Conservation (phyloP, 768 basidiomycete genomes). For the Hypholoma fasciculare region DNA sequence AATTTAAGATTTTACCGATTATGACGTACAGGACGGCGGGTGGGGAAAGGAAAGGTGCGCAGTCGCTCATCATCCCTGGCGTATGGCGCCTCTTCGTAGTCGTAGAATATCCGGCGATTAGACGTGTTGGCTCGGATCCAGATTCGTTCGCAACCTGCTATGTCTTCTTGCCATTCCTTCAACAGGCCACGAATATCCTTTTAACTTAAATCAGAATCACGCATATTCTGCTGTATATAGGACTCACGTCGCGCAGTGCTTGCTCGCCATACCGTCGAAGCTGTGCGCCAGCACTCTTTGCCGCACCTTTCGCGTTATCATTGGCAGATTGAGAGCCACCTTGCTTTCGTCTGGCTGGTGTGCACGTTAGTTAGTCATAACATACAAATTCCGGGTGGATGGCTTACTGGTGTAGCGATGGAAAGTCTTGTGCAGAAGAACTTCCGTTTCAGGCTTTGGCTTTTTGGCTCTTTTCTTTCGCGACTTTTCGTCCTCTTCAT, state of each 20-base stretch:
- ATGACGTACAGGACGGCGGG: conserved; percentile 81
- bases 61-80: conserved; percentile 80
- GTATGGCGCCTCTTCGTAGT: conserved; percentile 81
- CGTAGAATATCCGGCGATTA: conserved; percentile 87
- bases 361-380: conserved; percentile 4
- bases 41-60: conserved; percentile 94
- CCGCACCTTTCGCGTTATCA: conserved; percentile 90
- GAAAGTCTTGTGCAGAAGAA: conserved; percentile 92
- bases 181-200: conserved; percentile 89
- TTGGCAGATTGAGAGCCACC: conserved; percentile 93
- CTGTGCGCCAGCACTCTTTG: conserved; percentile 92
- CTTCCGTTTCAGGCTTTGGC: conserved; percentile 76
- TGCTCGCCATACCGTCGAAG: conserved; percentile 95
- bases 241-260: conserved; percentile 79
- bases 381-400: not conserved
- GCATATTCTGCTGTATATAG: not conserved
- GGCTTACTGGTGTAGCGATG: conserved; percentile 95
- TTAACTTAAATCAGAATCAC: not conserved
- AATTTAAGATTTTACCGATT: not conserved
- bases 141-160: conserved; percentile 83
- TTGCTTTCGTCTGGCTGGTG: conserved; percentile 90
- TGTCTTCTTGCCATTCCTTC: conserved; percentile 84
- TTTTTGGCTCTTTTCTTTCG: conserved; percentile 60
- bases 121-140: conserved; percentile 89
- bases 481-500: conserved; percentile 36